Evolutionary conservation across 306 rosid genomes (phyloP).

Genomic region (Begonia peltatifolia): DNA sequence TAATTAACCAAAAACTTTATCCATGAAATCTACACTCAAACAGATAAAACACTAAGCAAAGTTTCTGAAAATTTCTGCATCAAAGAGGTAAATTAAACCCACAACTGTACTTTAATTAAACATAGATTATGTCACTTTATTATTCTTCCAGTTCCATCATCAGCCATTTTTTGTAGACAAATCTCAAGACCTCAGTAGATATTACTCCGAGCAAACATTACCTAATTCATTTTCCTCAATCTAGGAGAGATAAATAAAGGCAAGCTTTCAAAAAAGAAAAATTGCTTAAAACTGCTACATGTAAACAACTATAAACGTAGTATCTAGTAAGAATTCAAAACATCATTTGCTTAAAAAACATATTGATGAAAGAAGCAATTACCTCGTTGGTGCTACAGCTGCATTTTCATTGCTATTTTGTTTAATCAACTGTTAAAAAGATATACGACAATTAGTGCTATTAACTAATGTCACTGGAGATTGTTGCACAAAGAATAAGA

Average conservation of each 20-base stretch:
- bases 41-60: neutral
- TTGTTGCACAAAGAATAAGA: too few relatives aligned
- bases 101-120: neutral
- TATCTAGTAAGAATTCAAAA: slow-evolving; percentile 5
- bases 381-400: slow-evolving; percentile 42
- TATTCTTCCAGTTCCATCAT: too few relatives aligned
- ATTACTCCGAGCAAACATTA: neutral
- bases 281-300: neutral
- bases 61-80: neutral
- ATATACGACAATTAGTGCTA: too few relatives aligned
- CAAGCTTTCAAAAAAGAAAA: neutral
- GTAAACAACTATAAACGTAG: neutral
- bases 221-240: neutral
- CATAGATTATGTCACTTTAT: too few relatives aligned
- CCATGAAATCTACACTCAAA: neutral
- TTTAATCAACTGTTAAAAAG: slow-evolving; percentile 27
- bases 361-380: slow-evolving; percentile 6
- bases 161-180: neutral
- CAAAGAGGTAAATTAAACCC: neutral
- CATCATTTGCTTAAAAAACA: neutral
- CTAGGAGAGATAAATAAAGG: neutral
- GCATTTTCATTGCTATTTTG: slow-evolving; percentile 16
- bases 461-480: too few relatives aligned
- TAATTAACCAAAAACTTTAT: too few relatives aligned
- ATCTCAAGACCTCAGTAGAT: neutral